A percentile compares a stretch with the other conserved stretches of the same genome.
These are phyloP conservation scores for Oryza punctata DNA, from an alignment of 176 grass and related monocot genomes.

Conservation along the genomic window DNA sequence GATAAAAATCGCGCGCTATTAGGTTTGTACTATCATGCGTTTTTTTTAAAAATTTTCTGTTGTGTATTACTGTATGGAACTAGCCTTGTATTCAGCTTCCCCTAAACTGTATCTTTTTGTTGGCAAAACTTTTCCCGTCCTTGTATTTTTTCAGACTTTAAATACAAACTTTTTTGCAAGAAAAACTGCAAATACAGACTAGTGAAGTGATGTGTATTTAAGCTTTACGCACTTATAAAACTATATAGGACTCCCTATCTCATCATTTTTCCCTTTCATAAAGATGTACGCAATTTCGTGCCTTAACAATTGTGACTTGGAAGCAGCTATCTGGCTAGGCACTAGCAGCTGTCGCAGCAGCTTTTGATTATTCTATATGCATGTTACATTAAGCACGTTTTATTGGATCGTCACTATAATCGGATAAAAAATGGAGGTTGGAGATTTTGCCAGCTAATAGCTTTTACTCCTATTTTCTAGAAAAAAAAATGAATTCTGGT, in stretches of 20 bases:
- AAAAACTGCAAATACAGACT: background rate
- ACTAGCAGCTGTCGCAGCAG: background rate
- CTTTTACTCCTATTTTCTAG: no score
- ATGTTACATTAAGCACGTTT: background rate
- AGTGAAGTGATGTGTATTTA: background rate
- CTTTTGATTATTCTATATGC: constrained; percentile 16
- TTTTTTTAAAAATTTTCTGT: background rate
- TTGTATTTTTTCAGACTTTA: background rate
- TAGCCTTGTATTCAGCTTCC: no score
- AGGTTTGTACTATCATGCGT: background rate
- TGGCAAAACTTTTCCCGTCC: background rate
- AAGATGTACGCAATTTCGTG: background rate
- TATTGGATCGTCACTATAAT: background rate
- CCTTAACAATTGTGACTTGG: background rate
- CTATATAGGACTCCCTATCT: background rate
- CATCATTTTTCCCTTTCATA: background rate
- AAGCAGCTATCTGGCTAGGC: background rate
- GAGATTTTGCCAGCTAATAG: background rate
- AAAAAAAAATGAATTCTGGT: no score
- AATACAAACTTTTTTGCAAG: background rate
- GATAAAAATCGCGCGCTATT: background rate
- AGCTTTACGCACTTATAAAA: background rate
- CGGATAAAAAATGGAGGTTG: background rate
- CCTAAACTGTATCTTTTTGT: background rate
- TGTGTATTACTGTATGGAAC: no score